Percentiles rank a stretch among this genome's conserved stretches.
Conservation (phyloP, 2,329 filamentous ascomycete genomes). For the Cordyceps cateniannulata region DNA sequence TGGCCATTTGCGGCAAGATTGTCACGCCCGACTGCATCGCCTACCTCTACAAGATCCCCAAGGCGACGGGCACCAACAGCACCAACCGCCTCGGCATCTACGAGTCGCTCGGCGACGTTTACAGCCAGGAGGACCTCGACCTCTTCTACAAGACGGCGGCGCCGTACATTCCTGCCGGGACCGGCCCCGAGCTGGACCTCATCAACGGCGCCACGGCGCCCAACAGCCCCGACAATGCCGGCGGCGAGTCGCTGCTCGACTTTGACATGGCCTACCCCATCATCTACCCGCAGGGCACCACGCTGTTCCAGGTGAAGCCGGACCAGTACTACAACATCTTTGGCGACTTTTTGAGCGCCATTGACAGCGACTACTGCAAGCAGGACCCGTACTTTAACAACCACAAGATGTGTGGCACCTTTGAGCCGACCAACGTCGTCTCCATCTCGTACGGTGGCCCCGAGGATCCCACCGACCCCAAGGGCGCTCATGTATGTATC, state of each 20-base stretch:
- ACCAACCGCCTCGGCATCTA: slow-evolving; percentile 47
- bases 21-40: slow-evolving; percentile 52
- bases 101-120: slow-evolving; percentile 45
- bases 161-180: slow-evolving; percentile 33
- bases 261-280: slow-evolving; percentile 44
- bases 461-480: slow-evolving; percentile 34
- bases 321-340: slow-evolving; percentile 32
- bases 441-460: slow-evolving; percentile 38
- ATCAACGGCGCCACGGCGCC: slow-evolving; percentile 42
- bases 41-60: slow-evolving; percentile 39
- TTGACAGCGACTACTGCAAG: slow-evolving; percentile 39
- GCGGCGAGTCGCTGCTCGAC: slow-evolving; percentile 47
- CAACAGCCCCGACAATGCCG: slow-evolving; percentile 22
- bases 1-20: slow-evolving; percentile 38
- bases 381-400: slow-evolving; percentile 1
- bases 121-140: slow-evolving; percentile 42
- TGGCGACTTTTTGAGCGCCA: slow-evolving; percentile 37
- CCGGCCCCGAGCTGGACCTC: slow-evolving; percentile 36
- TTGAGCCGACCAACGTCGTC: slow-evolving; percentile 25
- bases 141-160: slow-evolving; percentile 40
- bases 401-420: slow-evolving; percentile 19
- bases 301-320: slow-evolving; percentile 39
- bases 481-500: slow-evolving; percentile 30
- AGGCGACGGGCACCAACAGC: slow-evolving; percentile 26
- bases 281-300: slow-evolving; percentile 44